These are phyloP conservation scores for Nowakowskiella sp. DNA, from an alignment of 192 early-diverging fungal species.

Conservation along the genomic window DNA sequence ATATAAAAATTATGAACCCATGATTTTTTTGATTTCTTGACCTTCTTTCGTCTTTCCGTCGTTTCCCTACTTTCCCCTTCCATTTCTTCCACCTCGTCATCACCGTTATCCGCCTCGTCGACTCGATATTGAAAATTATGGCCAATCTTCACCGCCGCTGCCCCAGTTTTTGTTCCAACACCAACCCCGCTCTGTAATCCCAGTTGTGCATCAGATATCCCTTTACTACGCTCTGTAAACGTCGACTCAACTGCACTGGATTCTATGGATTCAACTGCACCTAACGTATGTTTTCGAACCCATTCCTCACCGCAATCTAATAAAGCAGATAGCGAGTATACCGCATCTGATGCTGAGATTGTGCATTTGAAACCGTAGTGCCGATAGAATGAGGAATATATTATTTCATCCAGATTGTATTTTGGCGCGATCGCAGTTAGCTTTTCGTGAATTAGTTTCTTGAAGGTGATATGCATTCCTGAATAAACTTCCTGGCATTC, in stretches of 20 bases:
- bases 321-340: constrained; percentile 69
- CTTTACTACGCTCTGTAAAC: too few species aligned
- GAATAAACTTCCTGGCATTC: constrained; percentile 69
- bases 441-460: constrained; percentile 53
- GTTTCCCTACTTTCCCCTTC: constrained; percentile 19
- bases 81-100: constrained; percentile 7
- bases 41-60: constrained; percentile 22
- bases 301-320: constrained; percentile 49
- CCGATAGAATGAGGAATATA: constrained; percentile 70
- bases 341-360: constrained; percentile 73
- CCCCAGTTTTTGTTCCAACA: constrained; percentile 34
- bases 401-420: constrained; percentile 71
- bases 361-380: constrained; percentile 57
- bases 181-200: constrained; percentile 30
- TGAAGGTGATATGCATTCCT: constrained; percentile 52
- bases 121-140: constrained; percentile 14
- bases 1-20: constrained; percentile 81
- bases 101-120: constrained; percentile 21
- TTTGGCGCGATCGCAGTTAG: constrained; percentile 56
- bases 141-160: constrained; percentile 27
- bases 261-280: not conserved
- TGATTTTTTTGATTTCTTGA: constrained; percentile 13
- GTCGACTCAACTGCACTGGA: too few species aligned
- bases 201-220: too few species aligned
- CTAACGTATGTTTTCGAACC: constrained; percentile 25